Evolutionary conservation across 805 yeast genomes (phyloP), one percentile per base, ranked within the genome.

Genomic region (Tanozyma kutaoensis): DNA sequence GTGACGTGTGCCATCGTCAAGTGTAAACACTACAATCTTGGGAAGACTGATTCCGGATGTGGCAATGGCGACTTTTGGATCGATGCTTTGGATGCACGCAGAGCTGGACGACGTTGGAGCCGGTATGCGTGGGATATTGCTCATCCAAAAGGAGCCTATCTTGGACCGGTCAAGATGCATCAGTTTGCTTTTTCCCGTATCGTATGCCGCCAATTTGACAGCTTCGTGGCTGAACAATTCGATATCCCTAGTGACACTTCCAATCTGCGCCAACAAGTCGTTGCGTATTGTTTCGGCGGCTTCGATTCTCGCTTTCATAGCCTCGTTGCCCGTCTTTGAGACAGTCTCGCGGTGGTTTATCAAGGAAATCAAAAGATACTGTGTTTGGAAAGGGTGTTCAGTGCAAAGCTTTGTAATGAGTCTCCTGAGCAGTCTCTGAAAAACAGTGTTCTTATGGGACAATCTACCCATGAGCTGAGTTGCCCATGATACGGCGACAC

Each of bases 41-140:
- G 99, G 99, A 33, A 74, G 62, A 35, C 95, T 82, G 8, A 88
- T 50, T 3, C 99, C 99, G 0, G 91, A 71, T 0, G 74, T 38
- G 0, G 97, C 91, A n/a, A 82, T 61, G 0, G 49, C 34, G 2
- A 86, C 55, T 3, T 42, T 48, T 0, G 61, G 50, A 4, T 59
- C 62, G 2, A 81, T 15, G 7, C 17, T 5, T 7, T 7, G 7
- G 17, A 5, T 5, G 5, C 17, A 7, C 7, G 17, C 7, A 7
- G 7, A 15, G 7, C 17, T 5, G 7, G 7, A 15, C 17, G 17
- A 38, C 0, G 93, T 79, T 0, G 95, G 94, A 2, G 80, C 64
- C 0, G 94, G 91, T 0, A 84, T 35, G 0, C 35, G 27, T 0
- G 72, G 72, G 7, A 84, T 44, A 1, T 40, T 38, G 2, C 50